These are phyloP conservation scores for Arthroderma uncinatum DNA, from an alignment of 2,329 filamentous ascomycete genomes.

Conservation along the genomic window DNA sequence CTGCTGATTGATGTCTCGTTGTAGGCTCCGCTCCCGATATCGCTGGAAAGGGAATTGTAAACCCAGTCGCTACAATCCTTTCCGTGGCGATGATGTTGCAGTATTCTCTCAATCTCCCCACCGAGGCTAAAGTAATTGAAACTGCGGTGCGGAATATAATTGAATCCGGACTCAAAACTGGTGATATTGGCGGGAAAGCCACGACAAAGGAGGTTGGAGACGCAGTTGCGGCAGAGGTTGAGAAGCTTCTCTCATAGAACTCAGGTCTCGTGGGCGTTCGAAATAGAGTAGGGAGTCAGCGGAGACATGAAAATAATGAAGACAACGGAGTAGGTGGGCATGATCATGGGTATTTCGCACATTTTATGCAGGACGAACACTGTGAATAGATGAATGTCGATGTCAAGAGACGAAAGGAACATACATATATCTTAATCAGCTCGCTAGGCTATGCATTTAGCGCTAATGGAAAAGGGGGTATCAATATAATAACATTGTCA, in stretches of 20 bases:
- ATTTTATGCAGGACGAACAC: no score
- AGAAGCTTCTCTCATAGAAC: slow-evolving; percentile 49
- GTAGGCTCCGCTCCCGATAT: slow-evolving; percentile 80
- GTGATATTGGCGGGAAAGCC: slow-evolving; percentile 69
- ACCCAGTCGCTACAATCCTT: slow-evolving; percentile 82
- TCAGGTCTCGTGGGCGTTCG: no score
- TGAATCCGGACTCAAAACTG: slow-evolving; percentile 66
- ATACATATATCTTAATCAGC: neutral
- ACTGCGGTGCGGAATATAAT: slow-evolving; percentile 68
- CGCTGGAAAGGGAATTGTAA: slow-evolving; percentile 79
- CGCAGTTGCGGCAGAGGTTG: slow-evolving; percentile 63
- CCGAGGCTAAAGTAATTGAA: slow-evolving; percentile 69
- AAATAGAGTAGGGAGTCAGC: no score
- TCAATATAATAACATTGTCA: slow-evolving; percentile 6
- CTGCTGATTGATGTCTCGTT: neutral
- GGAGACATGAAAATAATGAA: neutral
- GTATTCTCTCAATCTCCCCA: slow-evolving; percentile 73
- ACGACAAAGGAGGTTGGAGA: slow-evolving; percentile 73
- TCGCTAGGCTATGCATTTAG: neutral
- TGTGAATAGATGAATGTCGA: no score
- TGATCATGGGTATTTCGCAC: neutral
- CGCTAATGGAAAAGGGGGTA: neutral
- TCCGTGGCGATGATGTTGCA: slow-evolving; percentile 93
- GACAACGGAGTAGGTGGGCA: no score
- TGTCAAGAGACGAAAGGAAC: no score